These are phyloP conservation scores for Davidsoniella australis DNA, from an alignment of 2,329 filamentous ascomycete species.

Conservation along the genomic window DNA sequence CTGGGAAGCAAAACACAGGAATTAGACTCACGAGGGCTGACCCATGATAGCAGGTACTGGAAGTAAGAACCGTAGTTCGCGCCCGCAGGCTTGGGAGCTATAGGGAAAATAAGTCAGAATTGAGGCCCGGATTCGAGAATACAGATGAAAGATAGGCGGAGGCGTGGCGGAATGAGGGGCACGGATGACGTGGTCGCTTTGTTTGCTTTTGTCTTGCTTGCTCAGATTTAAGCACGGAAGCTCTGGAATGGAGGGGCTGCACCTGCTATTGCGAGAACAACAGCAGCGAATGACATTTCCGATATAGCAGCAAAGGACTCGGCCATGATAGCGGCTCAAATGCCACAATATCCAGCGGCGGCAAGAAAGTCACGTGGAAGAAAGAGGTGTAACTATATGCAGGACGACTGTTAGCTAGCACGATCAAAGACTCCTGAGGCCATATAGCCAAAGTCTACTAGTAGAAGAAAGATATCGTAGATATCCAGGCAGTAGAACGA, in stretches of 20 bases:
- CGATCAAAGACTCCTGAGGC: no score
- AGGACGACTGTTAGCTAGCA: background rate
- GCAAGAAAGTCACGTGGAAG: background rate
- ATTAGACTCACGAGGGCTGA: conserved; percentile 41
- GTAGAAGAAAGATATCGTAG: background rate
- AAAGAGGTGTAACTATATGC: background rate
- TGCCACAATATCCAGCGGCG: no score
- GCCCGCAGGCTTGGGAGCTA: conserved; percentile 19
- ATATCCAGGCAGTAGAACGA: no score
- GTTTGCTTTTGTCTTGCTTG: no score
- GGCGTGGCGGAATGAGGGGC: conserved; percentile 1
- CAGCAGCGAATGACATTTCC: no score
- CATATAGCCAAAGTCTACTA: background rate
- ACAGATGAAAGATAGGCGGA: background rate
- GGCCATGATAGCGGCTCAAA: no score
- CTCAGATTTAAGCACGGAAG: no score
- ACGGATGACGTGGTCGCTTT: conserved; percentile 8
- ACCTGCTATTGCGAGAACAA: no score
- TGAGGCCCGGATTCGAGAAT: background rate
- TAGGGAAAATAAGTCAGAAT: background rate
- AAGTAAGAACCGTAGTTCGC: conserved; percentile 59
- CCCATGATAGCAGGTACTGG: conserved; percentile 50
- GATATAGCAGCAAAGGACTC: no score
- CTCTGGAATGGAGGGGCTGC: no score
- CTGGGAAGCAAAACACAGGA: no score